Evolutionary conservation across 2,329 filamentous ascomycete species (phyloP), one percentile per base, ranked within the genome.

Genomic region (Ilyonectria robusta): DNA sequence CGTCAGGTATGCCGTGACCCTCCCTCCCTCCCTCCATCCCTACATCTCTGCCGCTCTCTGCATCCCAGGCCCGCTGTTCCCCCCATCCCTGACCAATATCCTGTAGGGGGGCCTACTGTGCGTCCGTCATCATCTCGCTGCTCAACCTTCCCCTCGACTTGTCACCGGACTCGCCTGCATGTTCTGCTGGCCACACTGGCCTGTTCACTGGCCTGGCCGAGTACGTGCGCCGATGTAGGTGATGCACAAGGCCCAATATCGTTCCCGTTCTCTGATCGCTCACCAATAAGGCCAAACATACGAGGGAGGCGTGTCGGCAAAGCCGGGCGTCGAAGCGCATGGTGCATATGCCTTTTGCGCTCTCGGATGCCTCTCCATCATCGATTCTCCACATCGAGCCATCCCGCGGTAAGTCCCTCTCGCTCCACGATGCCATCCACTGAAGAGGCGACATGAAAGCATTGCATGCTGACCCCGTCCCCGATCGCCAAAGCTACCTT

Each of bases 281-380:
- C 69, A 72, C 59, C 68, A 67, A 62, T 68, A 61, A 94, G 92
- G 93, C 79, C 95, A 98, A 86, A 97, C 94, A 11, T 98, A 92
- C 81, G 96, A 99, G 84, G 96, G 96, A 70, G 96, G 96, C 55
- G 94, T 99, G 73, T 95, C 93, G 71, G 92, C 90, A 62, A 91
- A 92, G 70, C 96, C 95, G 59, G 92, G 92, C 66, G 91, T 92
- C 70, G 96, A 99, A 86, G 96, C 95, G 61, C 96, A 99, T 82
- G 96, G 96, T 68, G 96, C 94, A 70, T 99, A 98, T 83, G 94
- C 95, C 29, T 98, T 98, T 82, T 98, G 95, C 82, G 95, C 93
- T 62, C 84, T 99, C 66, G 96, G 92, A 62, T 97, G 94, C 81
- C 88, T 99, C 61, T 92, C 93, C 76, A 93, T 98, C 70, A 84